Evolutionary conservation across 2,329 filamentous ascomycete genomes (phyloP).

Genomic region (Emergomyces africanus): DNA sequence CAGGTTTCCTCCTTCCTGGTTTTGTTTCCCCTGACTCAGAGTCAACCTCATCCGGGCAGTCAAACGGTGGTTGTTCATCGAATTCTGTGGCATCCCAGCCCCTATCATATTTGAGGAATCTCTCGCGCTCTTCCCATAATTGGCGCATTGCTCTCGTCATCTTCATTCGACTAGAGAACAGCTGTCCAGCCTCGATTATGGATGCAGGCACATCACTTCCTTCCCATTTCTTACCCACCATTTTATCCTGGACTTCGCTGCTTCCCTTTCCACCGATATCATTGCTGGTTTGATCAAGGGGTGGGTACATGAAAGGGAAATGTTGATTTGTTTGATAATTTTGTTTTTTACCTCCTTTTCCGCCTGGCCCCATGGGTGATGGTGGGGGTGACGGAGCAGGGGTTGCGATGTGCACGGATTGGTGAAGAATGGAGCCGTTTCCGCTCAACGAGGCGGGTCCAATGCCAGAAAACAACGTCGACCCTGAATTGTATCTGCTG

Average conservation of each 20-base stretch:
- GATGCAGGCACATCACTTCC: slow-evolving; percentile 83
- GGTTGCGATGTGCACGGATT: slow-evolving; percentile 97
- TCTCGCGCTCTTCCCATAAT: slow-evolving; percentile 86
- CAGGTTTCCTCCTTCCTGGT: slow-evolving; percentile 5
- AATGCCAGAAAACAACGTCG: slow-evolving; percentile 47
- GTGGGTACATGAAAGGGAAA: slow-evolving; percentile 95
- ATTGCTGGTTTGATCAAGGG: slow-evolving; percentile 77
- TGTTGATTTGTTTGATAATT: slow-evolving; percentile 99
- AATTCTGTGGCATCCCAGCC: slow-evolving; percentile 57
- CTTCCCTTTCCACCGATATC: slow-evolving; percentile 79
- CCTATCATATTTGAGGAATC: slow-evolving; percentile 81
- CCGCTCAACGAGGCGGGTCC: slow-evolving; percentile 34
- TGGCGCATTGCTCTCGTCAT: slow-evolving; percentile 88
- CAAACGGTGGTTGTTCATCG: slow-evolving; percentile 25
- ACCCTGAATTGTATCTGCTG: slow-evolving; percentile 46
- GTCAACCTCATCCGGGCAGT: slow-evolving; percentile 18
- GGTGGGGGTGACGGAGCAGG: slow-evolving; percentile 91
- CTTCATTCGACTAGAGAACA: slow-evolving; percentile 80
- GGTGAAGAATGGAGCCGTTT: slow-evolving; percentile 68
- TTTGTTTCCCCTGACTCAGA: slow-evolving; percentile 8
- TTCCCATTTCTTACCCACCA: slow-evolving; percentile 73
- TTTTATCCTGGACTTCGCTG: slow-evolving; percentile 47
- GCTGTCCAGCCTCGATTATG: slow-evolving; percentile 83
- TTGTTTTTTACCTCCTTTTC: slow-evolving; percentile 94
- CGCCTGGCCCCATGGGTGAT: slow-evolving; percentile 67